phyloP scores from a whole-genome alignment of 306 rosid species.

The Myrica gale region DNA sequence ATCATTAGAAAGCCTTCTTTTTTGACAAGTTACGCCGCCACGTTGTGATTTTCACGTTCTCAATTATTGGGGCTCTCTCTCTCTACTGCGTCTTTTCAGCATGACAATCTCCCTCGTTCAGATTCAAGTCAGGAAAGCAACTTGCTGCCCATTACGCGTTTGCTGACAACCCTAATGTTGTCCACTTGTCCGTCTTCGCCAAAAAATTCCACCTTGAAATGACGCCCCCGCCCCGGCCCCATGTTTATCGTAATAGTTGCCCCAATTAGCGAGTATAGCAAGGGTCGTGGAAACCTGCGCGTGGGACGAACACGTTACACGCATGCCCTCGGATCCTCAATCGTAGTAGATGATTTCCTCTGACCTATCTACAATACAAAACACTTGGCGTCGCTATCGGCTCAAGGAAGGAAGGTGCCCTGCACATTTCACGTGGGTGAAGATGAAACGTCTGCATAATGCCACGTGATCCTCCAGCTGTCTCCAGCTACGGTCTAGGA shows the following conservation, averaged over 20 bases:
- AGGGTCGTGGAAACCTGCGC: not conserved
- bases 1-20: conserved; percentile 41
- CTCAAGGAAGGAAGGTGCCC: not conserved
- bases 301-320: not conserved
- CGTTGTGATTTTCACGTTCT: conserved; percentile 16
- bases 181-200: not conserved
- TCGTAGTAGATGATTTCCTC: conserved; percentile 14
- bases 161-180: not conserved
- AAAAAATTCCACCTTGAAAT: too few relatives aligned
- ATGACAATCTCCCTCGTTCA: too few relatives aligned
- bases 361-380: not conserved
- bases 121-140: not conserved
- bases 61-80: conserved; percentile 26
- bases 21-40: conserved; percentile 41
- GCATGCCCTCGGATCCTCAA: not conserved
- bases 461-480: conserved; percentile 38
- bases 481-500: conserved; percentile 23
- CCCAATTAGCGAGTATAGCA: not conserved
- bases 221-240: too few relatives aligned
- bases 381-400: conserved; percentile 43
- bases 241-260: not conserved
- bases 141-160: conserved; percentile 3
- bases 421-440: conserved; percentile 34
- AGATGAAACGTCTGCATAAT: conserved; percentile 18
- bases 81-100: conserved; percentile 3